Base-by-base conservation (phyloP, 306 rosid genomes). In the Trifolium repens region DNA sequence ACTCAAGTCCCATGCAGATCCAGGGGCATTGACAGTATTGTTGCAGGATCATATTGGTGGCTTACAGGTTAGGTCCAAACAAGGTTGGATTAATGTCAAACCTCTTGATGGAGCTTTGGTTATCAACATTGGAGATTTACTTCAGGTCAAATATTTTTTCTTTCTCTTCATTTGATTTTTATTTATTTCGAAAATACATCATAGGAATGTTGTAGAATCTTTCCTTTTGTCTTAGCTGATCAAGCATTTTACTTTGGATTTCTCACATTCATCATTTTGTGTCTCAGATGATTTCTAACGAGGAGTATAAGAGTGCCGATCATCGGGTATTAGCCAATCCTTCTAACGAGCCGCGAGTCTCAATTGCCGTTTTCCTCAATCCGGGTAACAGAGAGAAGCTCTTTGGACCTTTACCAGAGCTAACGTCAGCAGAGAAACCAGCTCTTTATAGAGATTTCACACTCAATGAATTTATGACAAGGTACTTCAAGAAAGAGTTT, bases 31-130 rank as follows among this genome's bases (percentile, higher is more conserved):
- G 26, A 84, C 96, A 34, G 69, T 91, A 47, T 4, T 93, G 65
- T 74, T 89, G 67, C 97, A 93, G 84, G 97, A 91, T 61, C 96
- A 85, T 13, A 80, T 89, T 2, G 97, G 97, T 2, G 98, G 98
- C 14, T 84, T 93, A 86, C 96, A 93, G 89, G 85, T 91, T 49
- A 79, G 82, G 79, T 69, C 72, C 60, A 44, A 69, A 24, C 85
- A 77, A 0, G 88, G 66, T 7, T 93, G 98, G 98, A 46, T 88
- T 47, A 91, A 91, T 62, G 97, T 93, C 17, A 86, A 83, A 46
- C 93, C 96, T 4, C 59, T 78, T 2, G 91, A 88, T 19, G 92
- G 88, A 2, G 93, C 97, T 67, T 81, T 93, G 59, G 97, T 93
- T 5, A 71, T 93, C 40, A 93, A 93, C 62, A 74, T 93, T 4